Percentiles rank a stretch among this genome's conserved stretches.
phyloP scores from a whole-genome alignment of 23 red algal genomes.

The Agarophyton chilense region DNA sequence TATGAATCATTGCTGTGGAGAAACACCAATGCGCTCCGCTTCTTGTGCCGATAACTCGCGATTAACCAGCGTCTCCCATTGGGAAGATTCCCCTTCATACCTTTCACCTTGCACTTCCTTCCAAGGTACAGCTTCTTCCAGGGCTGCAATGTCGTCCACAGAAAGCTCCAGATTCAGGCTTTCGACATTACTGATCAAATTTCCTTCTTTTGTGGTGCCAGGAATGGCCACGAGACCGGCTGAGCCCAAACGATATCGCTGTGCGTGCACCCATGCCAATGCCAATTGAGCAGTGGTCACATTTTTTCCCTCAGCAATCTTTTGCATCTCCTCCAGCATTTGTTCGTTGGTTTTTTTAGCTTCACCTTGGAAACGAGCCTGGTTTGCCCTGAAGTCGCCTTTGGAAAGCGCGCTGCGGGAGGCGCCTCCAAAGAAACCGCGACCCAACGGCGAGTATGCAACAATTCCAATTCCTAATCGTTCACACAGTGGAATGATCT shows the following conservation, averaged over 20 bases:
- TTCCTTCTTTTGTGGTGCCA: slow-evolving; percentile 66
- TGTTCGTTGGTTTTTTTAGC: slow-evolving; percentile 14
- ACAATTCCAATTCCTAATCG: slow-evolving; percentile 72
- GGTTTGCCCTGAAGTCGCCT: slow-evolving; percentile 47
- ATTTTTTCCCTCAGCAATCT: slow-evolving; percentile 46
- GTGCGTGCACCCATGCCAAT: slow-evolving; percentile 59
- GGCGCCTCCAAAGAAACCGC: slow-evolving; percentile 52
- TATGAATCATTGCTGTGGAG: too few species aligned
- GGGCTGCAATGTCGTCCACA: slow-evolving; percentile 18
- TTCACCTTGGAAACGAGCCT: slow-evolving; percentile 41
- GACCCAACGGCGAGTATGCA: slow-evolving; percentile 70
- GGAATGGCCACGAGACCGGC: slow-evolving; percentile 61
- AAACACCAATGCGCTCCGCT: slow-evolving; percentile 1
- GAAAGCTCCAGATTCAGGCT: slow-evolving; percentile 30
- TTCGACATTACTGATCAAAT: slow-evolving; percentile 50
- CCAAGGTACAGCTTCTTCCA: slow-evolving; percentile 43
- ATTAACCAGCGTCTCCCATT: slow-evolving; percentile 64
- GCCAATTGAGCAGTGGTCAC: slow-evolving; percentile 55
- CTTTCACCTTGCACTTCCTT: slow-evolving; percentile 33
- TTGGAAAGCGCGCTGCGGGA: neutral
- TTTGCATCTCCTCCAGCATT: slow-evolving; percentile 53
- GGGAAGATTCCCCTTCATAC: slow-evolving; percentile 31
- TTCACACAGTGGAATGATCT: slow-evolving; percentile 50
- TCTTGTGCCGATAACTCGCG: slow-evolving; percentile 32
- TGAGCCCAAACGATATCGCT: neutral